phyloP scores from a whole-genome alignment of 805 yeast species.

The Starmerella davenportii region DNA sequence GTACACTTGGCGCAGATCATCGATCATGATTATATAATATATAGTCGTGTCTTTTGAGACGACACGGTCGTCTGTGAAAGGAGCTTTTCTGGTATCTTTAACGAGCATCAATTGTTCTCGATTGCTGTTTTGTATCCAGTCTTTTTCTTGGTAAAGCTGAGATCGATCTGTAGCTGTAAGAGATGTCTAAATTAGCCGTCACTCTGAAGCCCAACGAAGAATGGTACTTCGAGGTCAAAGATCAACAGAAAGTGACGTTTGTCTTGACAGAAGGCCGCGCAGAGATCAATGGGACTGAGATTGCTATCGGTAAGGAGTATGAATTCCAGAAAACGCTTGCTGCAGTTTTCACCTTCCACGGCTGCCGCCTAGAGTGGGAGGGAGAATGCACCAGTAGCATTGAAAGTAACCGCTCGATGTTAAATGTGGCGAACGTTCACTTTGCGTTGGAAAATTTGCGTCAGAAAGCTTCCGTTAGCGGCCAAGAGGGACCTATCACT shows the following conservation, averaged over 20 bases:
- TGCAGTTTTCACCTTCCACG: constrained; percentile 44
- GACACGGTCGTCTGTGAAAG: no score
- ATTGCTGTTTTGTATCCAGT: no score
- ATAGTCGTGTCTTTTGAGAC: no score
- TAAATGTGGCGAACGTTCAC: constrained; percentile 48
- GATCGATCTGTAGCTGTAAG: no score
- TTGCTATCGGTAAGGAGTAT: constrained; percentile 52
- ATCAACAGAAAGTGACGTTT: constrained; percentile 32
- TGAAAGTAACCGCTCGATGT: constrained; percentile 54
- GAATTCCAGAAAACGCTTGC: constrained; percentile 37
- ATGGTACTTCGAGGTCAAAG: constrained; percentile 60
- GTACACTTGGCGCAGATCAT: no score
- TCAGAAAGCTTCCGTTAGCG: constrained; percentile 9
- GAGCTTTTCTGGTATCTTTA: no score
- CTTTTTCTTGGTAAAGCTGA: no score
- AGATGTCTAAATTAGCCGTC: no score
- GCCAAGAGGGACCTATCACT: constrained; percentile 27
- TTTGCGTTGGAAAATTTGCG: constrained; percentile 51
- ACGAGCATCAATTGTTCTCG: no score
- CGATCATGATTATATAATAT: no score
- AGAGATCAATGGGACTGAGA: constrained; percentile 85
- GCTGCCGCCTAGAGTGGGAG: constrained; percentile 40
- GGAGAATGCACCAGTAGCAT: constrained; percentile 34
- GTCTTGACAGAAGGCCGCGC: constrained; percentile 51
- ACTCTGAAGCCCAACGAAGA: constrained; percentile 28